Evolutionary conservation across 148 eudicot genomes (phyloP).

Genomic region (Polygonum maritimum): DNA sequence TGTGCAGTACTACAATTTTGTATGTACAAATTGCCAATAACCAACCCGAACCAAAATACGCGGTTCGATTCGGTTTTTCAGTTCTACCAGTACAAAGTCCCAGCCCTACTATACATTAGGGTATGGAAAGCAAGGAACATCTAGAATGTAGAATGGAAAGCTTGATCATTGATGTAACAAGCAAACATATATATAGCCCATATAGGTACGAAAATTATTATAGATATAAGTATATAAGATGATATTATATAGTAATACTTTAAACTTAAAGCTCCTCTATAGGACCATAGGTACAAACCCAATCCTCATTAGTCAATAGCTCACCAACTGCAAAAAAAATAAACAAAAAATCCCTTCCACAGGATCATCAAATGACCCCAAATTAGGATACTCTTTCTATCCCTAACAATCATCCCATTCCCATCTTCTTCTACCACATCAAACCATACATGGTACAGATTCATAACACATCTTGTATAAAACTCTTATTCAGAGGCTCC

Average conservation of each 20-base stretch:
- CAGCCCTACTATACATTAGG: no score
- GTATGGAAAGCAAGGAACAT: no score
- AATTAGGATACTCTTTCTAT: constrained; percentile 1
- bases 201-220: neutral
- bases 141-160: no score
- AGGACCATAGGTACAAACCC: neutral
- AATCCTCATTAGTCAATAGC: neutral
- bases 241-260: neutral
- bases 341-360: neutral
- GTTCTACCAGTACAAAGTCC: no score
- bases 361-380: constrained; percentile 1
- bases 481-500: neutral
- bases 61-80: no score
- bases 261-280: neutral
- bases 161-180: no score
- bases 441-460: neutral
- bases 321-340: neutral
- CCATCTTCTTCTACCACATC: neutral
- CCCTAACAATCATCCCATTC: constrained; percentile 1
- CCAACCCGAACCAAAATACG: no score
- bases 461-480: neutral
- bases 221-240: neutral
- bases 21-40: no score
- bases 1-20: no score
- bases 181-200: neutral